Evolutionary conservation across 2,329 filamentous ascomycete species (phyloP).

Genomic region (Fonsecaea monophora): DNA sequence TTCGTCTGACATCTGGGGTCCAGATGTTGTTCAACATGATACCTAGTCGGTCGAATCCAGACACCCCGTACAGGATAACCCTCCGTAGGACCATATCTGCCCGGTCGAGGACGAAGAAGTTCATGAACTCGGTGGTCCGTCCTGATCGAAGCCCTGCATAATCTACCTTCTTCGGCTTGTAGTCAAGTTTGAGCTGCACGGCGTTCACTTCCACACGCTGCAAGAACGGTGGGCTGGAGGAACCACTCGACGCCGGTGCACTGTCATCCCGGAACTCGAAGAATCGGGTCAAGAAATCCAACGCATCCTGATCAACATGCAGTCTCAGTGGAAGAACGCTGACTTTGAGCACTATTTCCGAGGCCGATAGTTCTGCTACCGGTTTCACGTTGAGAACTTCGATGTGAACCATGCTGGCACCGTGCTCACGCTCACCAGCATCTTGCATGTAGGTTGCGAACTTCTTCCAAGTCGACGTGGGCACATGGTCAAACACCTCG

Average conservation of each 20-base stretch:
- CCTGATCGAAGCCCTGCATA: slow-evolving; percentile 91
- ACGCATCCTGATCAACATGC: slow-evolving; percentile 95
- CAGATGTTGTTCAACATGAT: slow-evolving; percentile 93
- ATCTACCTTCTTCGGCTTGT: slow-evolving; percentile 98
- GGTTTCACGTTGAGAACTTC: slow-evolving; percentile 89
- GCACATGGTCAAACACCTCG: slow-evolving; percentile 91
- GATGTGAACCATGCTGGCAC: slow-evolving; percentile 86
- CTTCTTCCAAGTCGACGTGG: slow-evolving; percentile 97
- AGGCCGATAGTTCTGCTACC: slow-evolving; percentile 79
- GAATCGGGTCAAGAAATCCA: slow-evolving; percentile 96
- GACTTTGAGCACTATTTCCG: slow-evolving; percentile 83
- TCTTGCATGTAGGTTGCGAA: slow-evolving; percentile 94
- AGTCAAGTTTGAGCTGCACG: slow-evolving; percentile 85
- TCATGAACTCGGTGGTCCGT: slow-evolving; percentile 97
- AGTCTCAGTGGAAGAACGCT: slow-evolving; percentile 83
- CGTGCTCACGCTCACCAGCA: slow-evolving; percentile 82
- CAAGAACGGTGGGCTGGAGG: slow-evolving; percentile 80
- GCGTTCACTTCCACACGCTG: slow-evolving; percentile 87
- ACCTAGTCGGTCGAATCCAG: slow-evolving; percentile 87
- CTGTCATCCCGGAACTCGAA: slow-evolving; percentile 94
- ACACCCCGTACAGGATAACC: slow-evolving; percentile 89
- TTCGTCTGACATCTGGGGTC: slow-evolving; percentile 89
- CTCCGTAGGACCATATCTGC: slow-evolving; percentile 85
- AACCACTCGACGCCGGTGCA: slow-evolving; percentile 58
- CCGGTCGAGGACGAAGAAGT: slow-evolving; percentile 90